Evolutionary conservation across 148 eudicot genomes (phyloP), one percentile per base, ranked within the genome.

Genomic region (Cornus controversa): DNA sequence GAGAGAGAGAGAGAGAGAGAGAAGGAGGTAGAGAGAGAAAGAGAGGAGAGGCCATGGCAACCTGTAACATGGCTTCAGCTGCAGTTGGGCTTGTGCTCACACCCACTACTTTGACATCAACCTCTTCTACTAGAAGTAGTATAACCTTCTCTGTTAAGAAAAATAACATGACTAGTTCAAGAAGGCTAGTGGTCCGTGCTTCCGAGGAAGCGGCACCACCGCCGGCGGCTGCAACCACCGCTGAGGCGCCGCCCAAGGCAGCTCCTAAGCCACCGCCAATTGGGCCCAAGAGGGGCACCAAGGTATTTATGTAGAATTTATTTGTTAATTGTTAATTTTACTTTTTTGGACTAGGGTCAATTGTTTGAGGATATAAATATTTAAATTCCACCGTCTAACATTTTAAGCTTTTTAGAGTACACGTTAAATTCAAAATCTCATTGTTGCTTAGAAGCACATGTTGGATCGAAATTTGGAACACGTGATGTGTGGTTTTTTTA

Each of bases 251-350:
- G 1, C 25, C 65, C 16, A 72, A 72, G 40, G 64, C 79, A 34
- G 31, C 42, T 29, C 31, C 66, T 15, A 77, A 77, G 73, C 79
- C 79, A 1, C 73, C 79, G n/a, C 79, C 79, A 26, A 77, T 77
- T n/a, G 79, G 79, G 9, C 79, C 79, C 73, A 77, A 77, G 73
- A 69, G 79, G 36, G 79, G 79, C 66, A 3, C 73, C 47, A 77
- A 77, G 79, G 79, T 77, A 67, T 31, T 31, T 13, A 6, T 15
- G 16, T 6, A 20, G 3, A 6, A 37, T 37, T 37, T 37, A 2
- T 5, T 37, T 37, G 9, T 6, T n/a, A n/a, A n/a, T n/a, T n/a
- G n/a, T n/a, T n/a, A n/a, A n/a, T n/a, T 37, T 5, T 37, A 2
- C 3, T 0, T 37, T 37, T 37, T 37, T 37, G 9, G 42, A 29